Base-by-base conservation (phyloP, 1,139 yeast species). In the Geotrichum phurueaensis region DNA sequence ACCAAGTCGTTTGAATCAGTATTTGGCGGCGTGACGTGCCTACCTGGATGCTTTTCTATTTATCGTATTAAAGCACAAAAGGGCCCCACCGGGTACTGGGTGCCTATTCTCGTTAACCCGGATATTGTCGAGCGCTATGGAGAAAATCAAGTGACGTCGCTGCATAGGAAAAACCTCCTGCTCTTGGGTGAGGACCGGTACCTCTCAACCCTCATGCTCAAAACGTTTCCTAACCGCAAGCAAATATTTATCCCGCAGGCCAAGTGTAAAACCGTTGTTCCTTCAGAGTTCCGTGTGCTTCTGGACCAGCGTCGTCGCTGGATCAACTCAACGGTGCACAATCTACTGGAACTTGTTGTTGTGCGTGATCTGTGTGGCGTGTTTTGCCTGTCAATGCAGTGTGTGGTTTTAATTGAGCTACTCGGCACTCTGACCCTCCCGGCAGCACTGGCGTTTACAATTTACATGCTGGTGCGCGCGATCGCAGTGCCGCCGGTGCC, bases 401-500 rank as follows among this genome's bases (percentile, higher is more conserved):
- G 73, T 63, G 74, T 73, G 39, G 74, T 73, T 12, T 58, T 72
- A 39, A 66, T 73, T 48, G 76, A 73, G 59, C 66, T 73, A 23
- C 61, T 73, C n/a, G 72, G 75, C 13, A 73, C 76, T 0, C 75
- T 91, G 66, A 92, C 90, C 53, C 80, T 91, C 67, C 97, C 97
- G 0, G 89, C 91, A 25, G 96, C 97, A 39, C 84, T 91, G 68
- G 78, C 84, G 52, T 87, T 91, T 71, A 90, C 97, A 1, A 65
- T 89, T 51, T 91, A 91, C 72, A 90, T 91, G 54, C 78, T 89
- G 60, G 76, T 87, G 52, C 76, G 81, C 70, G 87, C 97, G 3
- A 84, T 88, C 65, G 81, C 87, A 25, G 82, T 90, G 18, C 78
- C 72, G 23, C 96, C 96, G 33, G 87, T 95, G 0, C 97, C 97